phyloP scores from a whole-genome alignment of 495 filamentous ascomycete genomes.

The Aspergillus ostianus region DNA sequence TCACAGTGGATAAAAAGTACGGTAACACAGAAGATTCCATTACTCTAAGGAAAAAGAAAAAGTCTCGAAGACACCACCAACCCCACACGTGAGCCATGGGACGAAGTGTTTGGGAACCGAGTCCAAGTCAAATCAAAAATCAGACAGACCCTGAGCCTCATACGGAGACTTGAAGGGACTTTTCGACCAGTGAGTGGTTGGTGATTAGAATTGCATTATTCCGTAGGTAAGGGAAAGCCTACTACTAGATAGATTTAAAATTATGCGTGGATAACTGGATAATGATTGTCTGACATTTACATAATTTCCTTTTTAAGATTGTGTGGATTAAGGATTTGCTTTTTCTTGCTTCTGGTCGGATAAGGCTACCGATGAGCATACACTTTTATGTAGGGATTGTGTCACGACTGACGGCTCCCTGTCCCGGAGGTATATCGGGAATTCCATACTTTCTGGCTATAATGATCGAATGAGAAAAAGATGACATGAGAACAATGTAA shows the following conservation, averaged over 20 bases:
- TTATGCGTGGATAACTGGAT: neutral
- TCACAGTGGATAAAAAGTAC: neutral
- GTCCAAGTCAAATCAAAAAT: neutral
- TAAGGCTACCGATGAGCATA: no score
- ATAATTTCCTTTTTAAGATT: neutral
- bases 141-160: neutral
- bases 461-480: neutral
- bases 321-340: neutral
- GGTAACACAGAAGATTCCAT: neutral
- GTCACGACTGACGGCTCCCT: no score
- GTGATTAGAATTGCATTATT: neutral
- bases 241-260: no score
- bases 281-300: neutral
- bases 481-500: neutral
- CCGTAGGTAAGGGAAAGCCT: no score
- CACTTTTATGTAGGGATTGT: no score
- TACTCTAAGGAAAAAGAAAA: neutral
- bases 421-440: no score
- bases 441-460: neutral
- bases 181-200: neutral
- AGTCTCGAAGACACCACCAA: neutral
- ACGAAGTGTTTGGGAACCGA: neutral
- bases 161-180: no score
- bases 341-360: slow-evolving; percentile 9
- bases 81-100: neutral